These are phyloP conservation scores for Coprinopsis marcescibilis DNA, from an alignment of 768 basidiomycete species.

Conservation along the genomic window DNA sequence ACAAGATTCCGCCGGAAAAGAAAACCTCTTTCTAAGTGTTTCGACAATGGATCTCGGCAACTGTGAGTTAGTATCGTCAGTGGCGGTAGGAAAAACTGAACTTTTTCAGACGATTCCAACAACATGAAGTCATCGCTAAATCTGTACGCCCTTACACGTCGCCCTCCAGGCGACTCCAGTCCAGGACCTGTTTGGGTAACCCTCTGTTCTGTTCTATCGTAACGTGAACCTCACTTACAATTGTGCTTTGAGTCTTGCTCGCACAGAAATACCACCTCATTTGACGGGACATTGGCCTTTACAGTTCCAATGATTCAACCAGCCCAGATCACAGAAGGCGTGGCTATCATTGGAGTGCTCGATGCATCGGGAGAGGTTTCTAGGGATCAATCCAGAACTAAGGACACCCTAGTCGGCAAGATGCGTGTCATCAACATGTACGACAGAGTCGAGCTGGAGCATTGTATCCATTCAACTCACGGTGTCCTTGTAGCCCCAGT, in stretches of 20 bases:
- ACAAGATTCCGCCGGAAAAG: background rate
- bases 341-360: conserved; percentile 24
- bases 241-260: background rate
- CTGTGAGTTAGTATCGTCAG: conserved; percentile 3
- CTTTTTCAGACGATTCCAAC: background rate
- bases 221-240: background rate
- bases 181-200: conserved; percentile 1
- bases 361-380: conserved; percentile 31
- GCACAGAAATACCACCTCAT: background rate
- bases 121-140: conserved; percentile 1
- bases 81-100: background rate
- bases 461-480: conserved; percentile 5
- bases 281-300: conserved; percentile 7
- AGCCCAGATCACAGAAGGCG: background rate
- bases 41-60: conserved; percentile 2
- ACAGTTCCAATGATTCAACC: background rate
- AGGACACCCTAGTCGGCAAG: conserved; percentile 41
- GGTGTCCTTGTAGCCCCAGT: conserved; percentile 38
- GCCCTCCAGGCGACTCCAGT: background rate
- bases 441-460: too few species aligned
- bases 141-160: background rate
- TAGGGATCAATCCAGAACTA: conserved; percentile 12
- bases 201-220: background rate
- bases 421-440: conserved; percentile 52
- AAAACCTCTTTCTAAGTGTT: conserved; percentile 3